Conservation (phyloP, 768 basidiomycete genomes). For the Leccinum pellstonianum region DNA sequence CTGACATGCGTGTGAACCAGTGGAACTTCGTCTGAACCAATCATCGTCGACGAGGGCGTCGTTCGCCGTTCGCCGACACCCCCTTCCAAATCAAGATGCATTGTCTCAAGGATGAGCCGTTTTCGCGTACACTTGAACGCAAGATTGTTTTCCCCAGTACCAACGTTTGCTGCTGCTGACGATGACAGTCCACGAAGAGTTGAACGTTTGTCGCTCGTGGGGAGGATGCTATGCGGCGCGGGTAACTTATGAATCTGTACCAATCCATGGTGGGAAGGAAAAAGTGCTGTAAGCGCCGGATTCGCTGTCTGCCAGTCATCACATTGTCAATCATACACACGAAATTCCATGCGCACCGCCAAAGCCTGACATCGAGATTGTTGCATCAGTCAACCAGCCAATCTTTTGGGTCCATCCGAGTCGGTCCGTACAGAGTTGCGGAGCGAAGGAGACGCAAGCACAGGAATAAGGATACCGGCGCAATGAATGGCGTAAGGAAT, state of each 20-base stretch:
- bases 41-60: constrained; percentile 39
- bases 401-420: constrained; percentile 60
- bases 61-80: constrained; percentile 77
- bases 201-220: constrained; percentile 83
- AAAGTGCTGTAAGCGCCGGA: constrained; percentile 68
- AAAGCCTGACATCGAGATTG: constrained; percentile 74
- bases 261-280: constrained; percentile 86
- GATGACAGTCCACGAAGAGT: constrained; percentile 76
- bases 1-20: constrained; percentile 20
- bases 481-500: constrained; percentile 60
- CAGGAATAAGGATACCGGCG: constrained; percentile 58
- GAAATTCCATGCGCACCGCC: constrained; percentile 52
- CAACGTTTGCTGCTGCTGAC: constrained; percentile 47
- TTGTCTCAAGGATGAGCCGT: constrained; percentile 84
- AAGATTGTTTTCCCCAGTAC: constrained; percentile 93
- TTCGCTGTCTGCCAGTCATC: constrained; percentile 50
- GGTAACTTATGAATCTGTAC: constrained; percentile 78
- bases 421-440: constrained; percentile 55
- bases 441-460: constrained; percentile 65
- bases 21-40: constrained; percentile 16
- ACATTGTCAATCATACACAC: not conserved
- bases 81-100: constrained; percentile 87
- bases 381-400: constrained; percentile 76
- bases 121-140: constrained; percentile 92
- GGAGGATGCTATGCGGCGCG: constrained; percentile 64